Evolutionary conservation across 192 early-diverging fungal genomes (phyloP).

Genomic region (Backusella parvicylindrica): DNA sequence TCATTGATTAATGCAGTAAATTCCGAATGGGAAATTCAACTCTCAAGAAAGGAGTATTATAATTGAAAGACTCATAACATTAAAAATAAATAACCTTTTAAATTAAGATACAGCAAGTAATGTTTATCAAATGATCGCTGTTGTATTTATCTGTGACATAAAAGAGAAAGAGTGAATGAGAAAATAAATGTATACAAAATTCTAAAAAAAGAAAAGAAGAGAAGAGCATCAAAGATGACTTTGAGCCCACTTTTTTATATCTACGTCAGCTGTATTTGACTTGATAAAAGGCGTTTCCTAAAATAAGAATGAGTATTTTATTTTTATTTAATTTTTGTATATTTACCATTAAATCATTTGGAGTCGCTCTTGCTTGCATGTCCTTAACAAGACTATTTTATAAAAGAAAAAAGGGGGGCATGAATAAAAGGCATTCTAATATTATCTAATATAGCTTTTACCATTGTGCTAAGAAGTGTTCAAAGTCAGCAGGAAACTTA

Average conservation of each 20-base stretch:
- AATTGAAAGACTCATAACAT: not conserved
- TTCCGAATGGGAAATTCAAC: no score
- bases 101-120: no score
- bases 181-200: not conserved
- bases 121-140: not conserved
- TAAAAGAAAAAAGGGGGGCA: not conserved
- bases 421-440: not conserved
- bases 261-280: not conserved
- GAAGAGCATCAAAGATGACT: not conserved
- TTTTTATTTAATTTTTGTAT: not conserved
- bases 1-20: no score
- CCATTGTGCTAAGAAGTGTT: conserved; percentile 74
- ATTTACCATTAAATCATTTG: conserved; percentile 60
- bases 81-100: not conserved
- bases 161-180: not conserved
- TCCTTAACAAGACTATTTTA: conserved; percentile 51
- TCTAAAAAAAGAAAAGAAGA: not conserved
- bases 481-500: conserved; percentile 72
- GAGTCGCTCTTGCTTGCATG: conserved; percentile 55
- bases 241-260: not conserved
- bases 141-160: not conserved
- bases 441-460: conserved; percentile 18
- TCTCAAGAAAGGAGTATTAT: no score
- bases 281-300: not conserved
- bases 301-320: not conserved